phyloP scores from a whole-genome alignment of 2,329 filamentous ascomycete species.

The Zopfia rhizophila region DNA sequence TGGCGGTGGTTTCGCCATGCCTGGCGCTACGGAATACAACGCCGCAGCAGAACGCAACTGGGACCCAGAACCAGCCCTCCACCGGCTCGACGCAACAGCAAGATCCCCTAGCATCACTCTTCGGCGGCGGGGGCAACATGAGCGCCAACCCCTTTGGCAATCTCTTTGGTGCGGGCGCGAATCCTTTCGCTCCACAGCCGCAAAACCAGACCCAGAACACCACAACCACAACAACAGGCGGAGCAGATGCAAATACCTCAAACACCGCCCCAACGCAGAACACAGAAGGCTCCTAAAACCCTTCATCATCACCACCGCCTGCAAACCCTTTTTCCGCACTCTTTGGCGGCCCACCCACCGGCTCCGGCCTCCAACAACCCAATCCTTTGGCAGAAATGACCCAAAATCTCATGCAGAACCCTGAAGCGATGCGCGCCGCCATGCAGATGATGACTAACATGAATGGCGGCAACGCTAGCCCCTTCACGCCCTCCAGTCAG shows the following conservation, averaged over 20 bases:
- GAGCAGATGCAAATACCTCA: conserved; percentile 30
- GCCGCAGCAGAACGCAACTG: conserved; percentile 57
- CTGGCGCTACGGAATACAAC: conserved; percentile 93
- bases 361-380: conserved; percentile 37
- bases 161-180: conserved; percentile 59
- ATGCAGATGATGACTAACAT: conserved; percentile 65
- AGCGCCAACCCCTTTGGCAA: conserved; percentile 69
- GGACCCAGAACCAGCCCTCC: conserved; percentile 50
- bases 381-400: conserved; percentile 63
- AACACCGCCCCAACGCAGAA: conserved; percentile 19
- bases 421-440: conserved; percentile 64
- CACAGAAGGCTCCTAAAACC: conserved; percentile 33
- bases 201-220: conserved; percentile 29
- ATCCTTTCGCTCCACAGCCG: conserved; percentile 45
- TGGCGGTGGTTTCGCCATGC: conserved; percentile 78
- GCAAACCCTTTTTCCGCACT: conserved; percentile 75
- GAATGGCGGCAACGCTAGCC: conserved; percentile 41
- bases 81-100: conserved; percentile 42
- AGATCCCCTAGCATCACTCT: conserved; percentile 61
- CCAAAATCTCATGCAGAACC: conserved; percentile 65
- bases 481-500: no score
- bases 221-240: conserved; percentile 36
- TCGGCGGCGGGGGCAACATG: conserved; percentile 40
- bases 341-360: conserved; percentile 57
- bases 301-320: conserved; percentile 40